A percentile compares a stretch with the other conserved stretches of the same genome.
Evolutionary conservation across 805 yeast species (phyloP).

Genomic region (Saccharomyces eubayanus): DNA sequence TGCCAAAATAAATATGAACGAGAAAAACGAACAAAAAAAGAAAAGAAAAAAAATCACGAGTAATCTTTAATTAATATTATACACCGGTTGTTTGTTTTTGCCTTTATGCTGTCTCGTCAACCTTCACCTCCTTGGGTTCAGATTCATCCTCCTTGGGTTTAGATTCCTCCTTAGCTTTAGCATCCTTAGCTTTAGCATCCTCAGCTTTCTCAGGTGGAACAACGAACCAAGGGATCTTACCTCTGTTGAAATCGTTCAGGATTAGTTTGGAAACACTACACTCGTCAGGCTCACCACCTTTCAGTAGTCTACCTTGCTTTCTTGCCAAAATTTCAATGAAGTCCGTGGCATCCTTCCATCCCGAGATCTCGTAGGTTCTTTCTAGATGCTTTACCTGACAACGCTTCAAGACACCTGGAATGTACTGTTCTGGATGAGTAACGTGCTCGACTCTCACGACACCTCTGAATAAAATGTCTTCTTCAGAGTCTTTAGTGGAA

Average conservation of each 20-base stretch:
- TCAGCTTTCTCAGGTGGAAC: constrained; percentile 77
- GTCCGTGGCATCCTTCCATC: constrained; percentile 74
- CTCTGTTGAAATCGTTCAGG: constrained; percentile 90
- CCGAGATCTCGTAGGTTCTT: constrained; percentile 88
- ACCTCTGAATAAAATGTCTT: constrained; percentile 90
- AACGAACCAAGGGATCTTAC: constrained; percentile 96
- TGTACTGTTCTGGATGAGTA: constrained; percentile 88
- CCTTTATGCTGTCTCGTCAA: neutral
- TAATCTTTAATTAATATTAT: constrained; percentile 1
- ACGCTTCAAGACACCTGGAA: constrained; percentile 74
- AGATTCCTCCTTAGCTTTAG: constrained; percentile 32
- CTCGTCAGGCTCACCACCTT: constrained; percentile 98
- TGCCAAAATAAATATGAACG: neutral
- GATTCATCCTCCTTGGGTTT: neutral
- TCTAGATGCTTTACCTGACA: constrained; percentile 87
- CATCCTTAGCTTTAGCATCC: constrained; percentile 51
- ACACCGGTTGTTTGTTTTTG: neutral
- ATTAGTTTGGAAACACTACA: constrained; percentile 84
- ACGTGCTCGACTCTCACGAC: constrained; percentile 99
- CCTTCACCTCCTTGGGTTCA: neutral
- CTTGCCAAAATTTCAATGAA: constrained; percentile 87
- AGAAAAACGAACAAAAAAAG: neutral
- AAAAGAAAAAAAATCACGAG: neutral
- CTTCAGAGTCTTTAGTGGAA: constrained; percentile 75
- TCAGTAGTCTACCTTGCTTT: constrained; percentile 83